These are phyloP conservation scores for Mortierella hygrophila DNA, from an alignment of 192 early-diverging fungal species.

Conservation along the genomic window DNA sequence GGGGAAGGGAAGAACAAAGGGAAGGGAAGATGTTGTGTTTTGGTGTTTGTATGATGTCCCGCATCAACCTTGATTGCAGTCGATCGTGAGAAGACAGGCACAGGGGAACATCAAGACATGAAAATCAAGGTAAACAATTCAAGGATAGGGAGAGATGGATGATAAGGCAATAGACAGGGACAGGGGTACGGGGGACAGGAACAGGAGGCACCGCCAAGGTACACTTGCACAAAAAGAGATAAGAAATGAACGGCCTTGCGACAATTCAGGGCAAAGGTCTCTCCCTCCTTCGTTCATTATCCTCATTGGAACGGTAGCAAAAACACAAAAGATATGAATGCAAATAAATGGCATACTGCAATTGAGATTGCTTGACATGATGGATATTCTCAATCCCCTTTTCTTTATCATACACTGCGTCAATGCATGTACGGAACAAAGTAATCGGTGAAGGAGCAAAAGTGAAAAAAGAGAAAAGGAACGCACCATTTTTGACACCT, in stretches of 20 bases:
- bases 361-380: not conserved
- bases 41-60: not conserved
- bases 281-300: no score
- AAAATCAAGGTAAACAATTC: no score
- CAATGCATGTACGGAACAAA: not conserved
- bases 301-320: not conserved
- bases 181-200: no score
- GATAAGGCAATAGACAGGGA: not conserved
- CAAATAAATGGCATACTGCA: not conserved
- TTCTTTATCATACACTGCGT: not conserved
- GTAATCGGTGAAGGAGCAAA: not conserved
- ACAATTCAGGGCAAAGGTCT: not conserved
- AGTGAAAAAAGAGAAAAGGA: not conserved
- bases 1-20: not conserved
- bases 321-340: not conserved
- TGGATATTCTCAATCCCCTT: conserved; percentile 4
- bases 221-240: not conserved
- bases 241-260: not conserved
- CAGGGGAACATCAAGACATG: no score
- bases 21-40: not conserved
- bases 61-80: conserved; percentile 6
- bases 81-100: not conserved
- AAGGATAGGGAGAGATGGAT: not conserved
- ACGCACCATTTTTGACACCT: conserved; percentile 28
- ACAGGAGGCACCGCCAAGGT: no score